Conservation (phyloP, 129 eudicot genomes). For the Flaveria trinervia region DNA sequence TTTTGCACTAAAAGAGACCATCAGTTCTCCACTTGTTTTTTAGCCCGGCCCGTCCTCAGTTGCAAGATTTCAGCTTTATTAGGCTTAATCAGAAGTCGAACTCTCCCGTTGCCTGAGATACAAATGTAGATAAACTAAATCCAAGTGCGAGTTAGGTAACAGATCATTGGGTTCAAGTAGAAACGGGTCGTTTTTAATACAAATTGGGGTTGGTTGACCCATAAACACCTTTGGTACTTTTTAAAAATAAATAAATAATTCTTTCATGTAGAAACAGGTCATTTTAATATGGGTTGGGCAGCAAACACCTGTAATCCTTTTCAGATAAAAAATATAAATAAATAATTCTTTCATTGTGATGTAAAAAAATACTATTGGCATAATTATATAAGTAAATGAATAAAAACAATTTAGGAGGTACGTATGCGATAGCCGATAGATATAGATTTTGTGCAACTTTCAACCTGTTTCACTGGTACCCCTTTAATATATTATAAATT, state of each 20-base stretch:
- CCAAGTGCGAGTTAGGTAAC: not conserved
- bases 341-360: not conserved
- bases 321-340: not conserved
- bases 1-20: slow-evolving; percentile 33
- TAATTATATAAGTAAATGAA: not conserved
- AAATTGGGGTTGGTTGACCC: not conserved
- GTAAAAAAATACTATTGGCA: not conserved
- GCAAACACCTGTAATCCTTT: too few species aligned
- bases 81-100: slow-evolving; percentile 73
- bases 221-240: too few species aligned
- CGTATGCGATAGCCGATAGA: not conserved
- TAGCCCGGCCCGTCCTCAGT: slow-evolving; percentile 26
- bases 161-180: not conserved
- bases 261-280: too few species aligned
- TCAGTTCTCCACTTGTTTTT: slow-evolving; percentile 32
- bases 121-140: not conserved
- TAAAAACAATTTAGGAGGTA: not conserved
- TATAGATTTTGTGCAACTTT: not conserved
- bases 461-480: not conserved
- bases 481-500: not conserved
- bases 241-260: too few species aligned
- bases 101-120: slow-evolving; percentile 87
- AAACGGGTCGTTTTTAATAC: not conserved
- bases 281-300: too few species aligned
- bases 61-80: slow-evolving; percentile 19